Evolutionary conservation across 345 rosid genomes (phyloP).

Genomic region (Ceriops tagal): DNA sequence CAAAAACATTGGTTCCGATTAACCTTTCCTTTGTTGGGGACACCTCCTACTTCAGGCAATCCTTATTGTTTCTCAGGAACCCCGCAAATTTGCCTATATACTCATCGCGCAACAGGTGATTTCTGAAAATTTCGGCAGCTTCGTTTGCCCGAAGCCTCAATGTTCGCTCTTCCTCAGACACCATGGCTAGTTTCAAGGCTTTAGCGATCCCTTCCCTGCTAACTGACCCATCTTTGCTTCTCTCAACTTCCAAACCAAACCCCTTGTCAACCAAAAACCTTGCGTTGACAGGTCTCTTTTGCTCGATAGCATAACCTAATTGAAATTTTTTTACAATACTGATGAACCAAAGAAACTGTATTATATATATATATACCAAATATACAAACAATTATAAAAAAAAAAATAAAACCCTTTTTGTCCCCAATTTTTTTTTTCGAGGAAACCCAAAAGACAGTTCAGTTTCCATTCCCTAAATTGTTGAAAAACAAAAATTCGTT

Average conservation of each 20-base stretch:
- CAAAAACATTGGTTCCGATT: too few relatives aligned
- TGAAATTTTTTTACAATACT: too few relatives aligned
- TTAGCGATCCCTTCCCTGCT: constrained; percentile 13
- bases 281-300: constrained; percentile 9
- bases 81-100: constrained; percentile 16
- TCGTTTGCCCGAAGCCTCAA: constrained; percentile 13
- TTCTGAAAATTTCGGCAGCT: constrained; percentile 13
- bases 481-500: too few relatives aligned
- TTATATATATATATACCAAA: too few relatives aligned
- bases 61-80: constrained; percentile 7
- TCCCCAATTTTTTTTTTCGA: too few relatives aligned
- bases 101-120: constrained; percentile 14
- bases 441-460: too few relatives aligned
- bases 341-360: too few relatives aligned
- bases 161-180: constrained; percentile 5
- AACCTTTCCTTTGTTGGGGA: too few relatives aligned
- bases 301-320: too few relatives aligned
- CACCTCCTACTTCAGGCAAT: not conserved
- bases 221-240: constrained; percentile 27
- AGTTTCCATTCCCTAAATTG: too few relatives aligned
- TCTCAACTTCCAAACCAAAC: constrained; percentile 20
- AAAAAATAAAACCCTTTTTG: too few relatives aligned
- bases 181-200: constrained; percentile 25
- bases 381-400: too few relatives aligned
- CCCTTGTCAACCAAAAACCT: constrained; percentile 29